A percentile compares a stretch with the other conserved stretches of the same genome.
Evolutionary conservation across 1,284 basidiomycete species (phyloP).

Genomic region (Wolfiporia cocos): DNA sequence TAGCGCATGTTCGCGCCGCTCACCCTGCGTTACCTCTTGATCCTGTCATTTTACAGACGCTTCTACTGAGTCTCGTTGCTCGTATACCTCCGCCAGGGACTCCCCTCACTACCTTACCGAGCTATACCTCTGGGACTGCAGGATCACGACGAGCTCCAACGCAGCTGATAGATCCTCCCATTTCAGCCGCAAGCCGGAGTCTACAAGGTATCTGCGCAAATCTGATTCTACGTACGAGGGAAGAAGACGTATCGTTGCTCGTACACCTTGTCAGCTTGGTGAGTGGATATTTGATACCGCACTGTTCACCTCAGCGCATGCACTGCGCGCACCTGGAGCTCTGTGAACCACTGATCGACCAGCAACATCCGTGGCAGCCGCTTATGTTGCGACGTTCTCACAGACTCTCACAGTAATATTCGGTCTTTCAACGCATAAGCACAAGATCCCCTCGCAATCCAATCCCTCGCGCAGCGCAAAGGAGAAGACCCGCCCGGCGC

Average conservation of each 20-base stretch:
- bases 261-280: conserved; percentile 51
- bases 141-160: not conserved
- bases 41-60: conserved; percentile 54
- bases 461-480: conserved; percentile 2
- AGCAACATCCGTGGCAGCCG: not conserved
- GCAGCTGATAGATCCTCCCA: too few species aligned
- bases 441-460: conserved; percentile 37
- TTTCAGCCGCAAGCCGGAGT: too few species aligned
- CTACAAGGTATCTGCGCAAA: conserved; percentile 40
- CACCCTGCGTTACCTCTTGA: conserved; percentile 48
- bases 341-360: not conserved
- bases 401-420: conserved; percentile 58
- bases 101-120: not conserved
- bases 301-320: not conserved
- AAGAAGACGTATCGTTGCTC: conserved; percentile 54
- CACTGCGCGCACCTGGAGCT: not conserved
- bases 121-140: not conserved
- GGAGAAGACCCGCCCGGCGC: conserved; percentile 2
- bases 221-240: conserved; percentile 52
- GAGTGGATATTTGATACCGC: conserved; percentile 24
- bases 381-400: not conserved
- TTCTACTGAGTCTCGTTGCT: conserved; percentile 58
- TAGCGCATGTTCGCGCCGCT: conserved; percentile 38
- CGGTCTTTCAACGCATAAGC: conserved; percentile 48
- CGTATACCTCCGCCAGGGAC: conserved; percentile 1